phyloP scores from a whole-genome alignment of 768 basidiomycete genomes.

The Piloderma croceum region DNA sequence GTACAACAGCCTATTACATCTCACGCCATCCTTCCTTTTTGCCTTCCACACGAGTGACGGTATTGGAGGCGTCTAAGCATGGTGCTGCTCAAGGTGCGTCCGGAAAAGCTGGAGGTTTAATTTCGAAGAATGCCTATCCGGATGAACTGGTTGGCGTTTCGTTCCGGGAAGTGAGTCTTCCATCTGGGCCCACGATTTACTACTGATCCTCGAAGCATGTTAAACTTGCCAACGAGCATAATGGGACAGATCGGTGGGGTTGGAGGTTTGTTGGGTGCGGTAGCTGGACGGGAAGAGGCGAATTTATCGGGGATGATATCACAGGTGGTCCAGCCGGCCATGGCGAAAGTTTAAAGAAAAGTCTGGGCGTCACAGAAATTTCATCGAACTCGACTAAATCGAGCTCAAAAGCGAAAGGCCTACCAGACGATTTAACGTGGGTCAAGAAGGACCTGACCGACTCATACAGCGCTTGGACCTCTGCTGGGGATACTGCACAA shows the following conservation, averaged over 20 bases:
- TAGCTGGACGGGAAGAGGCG: constrained; percentile 65
- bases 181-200: too few relatives aligned
- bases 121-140: constrained; percentile 83
- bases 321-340: constrained; percentile 24
- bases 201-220: constrained; percentile 72
- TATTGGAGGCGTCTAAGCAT: constrained; percentile 64
- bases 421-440: constrained; percentile 31
- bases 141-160: constrained; percentile 65
- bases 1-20: constrained; percentile 78
- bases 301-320: constrained; percentile 19
- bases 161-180: constrained; percentile 15
- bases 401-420: constrained; percentile 20
- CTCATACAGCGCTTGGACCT: constrained; percentile 56
- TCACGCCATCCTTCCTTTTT: constrained; percentile 49
- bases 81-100: constrained; percentile 75
- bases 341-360: constrained; percentile 45
- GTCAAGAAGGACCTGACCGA: constrained; percentile 46
- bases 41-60: constrained; percentile 40
- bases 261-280: constrained; percentile 74
- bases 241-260: constrained; percentile 73
- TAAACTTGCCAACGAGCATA: constrained; percentile 61
- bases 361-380: constrained; percentile 37
- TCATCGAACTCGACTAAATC: constrained; percentile 45
- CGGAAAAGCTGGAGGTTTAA: constrained; percentile 80
- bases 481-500: constrained; percentile 58